These are phyloP conservation scores for Trametes punicea DNA, from an alignment of 768 basidiomycete species.

Conservation along the genomic window DNA sequence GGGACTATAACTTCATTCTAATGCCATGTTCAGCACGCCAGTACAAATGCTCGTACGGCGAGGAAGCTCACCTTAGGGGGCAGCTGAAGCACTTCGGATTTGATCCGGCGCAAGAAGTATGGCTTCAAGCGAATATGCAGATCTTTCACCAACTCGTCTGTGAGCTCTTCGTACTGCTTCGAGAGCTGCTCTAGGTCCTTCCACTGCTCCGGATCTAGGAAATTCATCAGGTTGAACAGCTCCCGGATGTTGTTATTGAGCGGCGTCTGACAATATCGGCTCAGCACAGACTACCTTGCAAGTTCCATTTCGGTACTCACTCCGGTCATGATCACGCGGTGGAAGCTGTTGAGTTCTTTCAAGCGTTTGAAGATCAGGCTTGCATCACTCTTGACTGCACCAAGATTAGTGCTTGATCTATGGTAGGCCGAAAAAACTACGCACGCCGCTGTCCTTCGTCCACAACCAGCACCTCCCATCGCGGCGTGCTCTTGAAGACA, in stretches of 20 bases:
- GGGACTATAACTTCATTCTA: slow-evolving; percentile 93
- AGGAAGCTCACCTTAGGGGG: slow-evolving; percentile 71
- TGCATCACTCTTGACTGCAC: slow-evolving; percentile 75
- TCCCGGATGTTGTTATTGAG: slow-evolving; percentile 97
- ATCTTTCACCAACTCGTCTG: slow-evolving; percentile 74
- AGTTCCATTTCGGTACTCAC: slow-evolving; percentile 37
- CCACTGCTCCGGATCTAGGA: slow-evolving; percentile 81
- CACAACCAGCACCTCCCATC: slow-evolving; percentile 93
- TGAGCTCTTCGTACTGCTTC: slow-evolving; percentile 71
- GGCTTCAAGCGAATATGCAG: slow-evolving; percentile 78
- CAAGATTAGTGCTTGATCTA: neutral
- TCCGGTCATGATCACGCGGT: slow-evolving; percentile 89
- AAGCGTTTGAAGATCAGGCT: slow-evolving; percentile 80
- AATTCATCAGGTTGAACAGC: slow-evolving; percentile 96
- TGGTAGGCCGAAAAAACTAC: slow-evolving; percentile 29
- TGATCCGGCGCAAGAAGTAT: slow-evolving; percentile 91
- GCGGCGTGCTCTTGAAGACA: slow-evolving; percentile 76
- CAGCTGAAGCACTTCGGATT: slow-evolving; percentile 89
- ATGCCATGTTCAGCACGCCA: neutral
- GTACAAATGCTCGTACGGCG: neutral
- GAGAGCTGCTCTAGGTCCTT: slow-evolving; percentile 69
- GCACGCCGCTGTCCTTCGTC: slow-evolving; percentile 91
- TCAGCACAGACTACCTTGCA: neutral
- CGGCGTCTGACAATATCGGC: slow-evolving; percentile 57
- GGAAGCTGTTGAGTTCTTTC: slow-evolving; percentile 71